Conservation (phyloP, 2,329 filamentous ascomycete species). For the Penicillium sp. region DNA sequence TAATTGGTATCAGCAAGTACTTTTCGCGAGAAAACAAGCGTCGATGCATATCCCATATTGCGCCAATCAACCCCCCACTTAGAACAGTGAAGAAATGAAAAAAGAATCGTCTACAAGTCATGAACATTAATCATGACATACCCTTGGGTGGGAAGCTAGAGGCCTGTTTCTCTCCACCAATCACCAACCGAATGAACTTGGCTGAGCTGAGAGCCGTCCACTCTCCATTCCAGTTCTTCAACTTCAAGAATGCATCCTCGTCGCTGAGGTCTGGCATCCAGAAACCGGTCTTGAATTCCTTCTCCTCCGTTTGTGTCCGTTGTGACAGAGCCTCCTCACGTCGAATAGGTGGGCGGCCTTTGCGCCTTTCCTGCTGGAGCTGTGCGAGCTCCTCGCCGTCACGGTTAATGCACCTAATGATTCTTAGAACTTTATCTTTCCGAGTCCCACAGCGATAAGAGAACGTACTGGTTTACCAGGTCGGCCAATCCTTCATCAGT, state of each 20-base stretch:
- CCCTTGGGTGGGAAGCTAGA: conserved; percentile 77
- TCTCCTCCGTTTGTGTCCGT: conserved; percentile 68
- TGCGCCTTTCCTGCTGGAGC: conserved; percentile 64
- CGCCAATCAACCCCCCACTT: conserved; percentile 15
- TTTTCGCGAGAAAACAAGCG: conserved; percentile 10
- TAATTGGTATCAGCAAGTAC: conserved; percentile 1
- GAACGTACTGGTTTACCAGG: conserved; percentile 61
- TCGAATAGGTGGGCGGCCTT: conserved; percentile 75
- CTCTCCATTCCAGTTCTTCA: conserved; percentile 77
- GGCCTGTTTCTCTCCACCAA: conserved; percentile 63
- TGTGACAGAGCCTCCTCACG: conserved; percentile 76
- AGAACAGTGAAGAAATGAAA: conserved; percentile 12
- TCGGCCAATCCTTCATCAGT: conserved; percentile 42
- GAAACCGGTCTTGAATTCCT: conserved; percentile 82
- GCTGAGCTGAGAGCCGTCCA: conserved; percentile 79
- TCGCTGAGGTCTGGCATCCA: conserved; percentile 74
- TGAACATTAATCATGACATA: conserved; percentile 39
- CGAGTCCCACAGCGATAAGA: not conserved
- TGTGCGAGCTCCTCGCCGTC: conserved; percentile 40
- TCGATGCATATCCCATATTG: conserved; percentile 25
- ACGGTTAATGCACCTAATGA: conserved; percentile 39
- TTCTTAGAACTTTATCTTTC: not conserved
- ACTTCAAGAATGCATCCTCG: conserved; percentile 61
- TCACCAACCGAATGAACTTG: conserved; percentile 73
- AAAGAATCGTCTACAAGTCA: conserved; percentile 10